Percentiles rank a stretch among this genome's conserved stretches.
Evolutionary conservation across 2,329 filamentous ascomycete genomes (phyloP).

Genomic region (Paraconiothyrium brasiliense): DNA sequence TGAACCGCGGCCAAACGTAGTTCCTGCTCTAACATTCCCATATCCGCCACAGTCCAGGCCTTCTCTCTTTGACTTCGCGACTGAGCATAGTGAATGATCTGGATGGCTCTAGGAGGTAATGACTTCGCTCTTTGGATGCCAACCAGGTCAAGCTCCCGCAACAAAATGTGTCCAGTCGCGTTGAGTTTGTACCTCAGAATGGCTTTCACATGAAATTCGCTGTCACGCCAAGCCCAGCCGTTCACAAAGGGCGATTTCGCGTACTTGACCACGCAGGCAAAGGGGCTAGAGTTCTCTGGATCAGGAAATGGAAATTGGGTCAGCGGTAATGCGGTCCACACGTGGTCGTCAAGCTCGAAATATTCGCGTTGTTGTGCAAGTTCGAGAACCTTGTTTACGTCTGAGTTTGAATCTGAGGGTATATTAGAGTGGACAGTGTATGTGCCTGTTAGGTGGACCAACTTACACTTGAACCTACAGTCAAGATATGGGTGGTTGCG

Average conservation of each 20-base stretch:
- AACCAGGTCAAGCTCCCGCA: background rate
- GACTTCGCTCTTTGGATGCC: background rate
- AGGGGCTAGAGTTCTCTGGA: background rate
- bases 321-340: background rate
- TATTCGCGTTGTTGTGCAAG: background rate
- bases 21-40: background rate
- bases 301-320: background rate
- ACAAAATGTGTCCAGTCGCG: background rate
- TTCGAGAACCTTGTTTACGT: background rate
- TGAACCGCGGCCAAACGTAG: background rate
- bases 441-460: background rate
- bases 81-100: background rate
- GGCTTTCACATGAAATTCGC: background rate
- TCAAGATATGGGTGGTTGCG: background rate
- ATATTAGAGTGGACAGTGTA: background rate
- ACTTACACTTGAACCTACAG: no score
- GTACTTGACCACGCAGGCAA: background rate
- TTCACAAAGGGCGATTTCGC: background rate
- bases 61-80: background rate
- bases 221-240: background rate
- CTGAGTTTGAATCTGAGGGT: background rate
- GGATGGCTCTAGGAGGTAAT: no score
- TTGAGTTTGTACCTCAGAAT: background rate
- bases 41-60: background rate
- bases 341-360: constrained; percentile 2